Evolutionary conservation across 306 rosid genomes (phyloP).

Genomic region (Cicer judaicum): DNA sequence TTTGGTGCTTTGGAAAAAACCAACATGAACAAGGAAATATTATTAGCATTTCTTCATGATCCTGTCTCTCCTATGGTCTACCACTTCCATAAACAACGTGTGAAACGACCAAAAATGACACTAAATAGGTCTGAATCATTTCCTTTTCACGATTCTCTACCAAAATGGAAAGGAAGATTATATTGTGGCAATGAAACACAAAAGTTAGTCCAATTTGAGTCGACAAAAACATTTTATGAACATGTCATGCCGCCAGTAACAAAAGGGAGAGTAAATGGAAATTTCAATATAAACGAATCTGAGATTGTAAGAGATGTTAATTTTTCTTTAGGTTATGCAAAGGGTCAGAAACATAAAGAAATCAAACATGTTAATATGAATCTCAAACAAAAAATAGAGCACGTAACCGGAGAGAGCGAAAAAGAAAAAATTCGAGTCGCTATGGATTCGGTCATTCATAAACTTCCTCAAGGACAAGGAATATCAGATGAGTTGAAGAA

Average conservation of each 20-base stretch:
- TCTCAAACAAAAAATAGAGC: conserved; percentile 43
- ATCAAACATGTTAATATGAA: conserved; percentile 11
- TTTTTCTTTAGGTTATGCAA: conserved; percentile 22
- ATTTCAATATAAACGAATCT: conserved; percentile 22
- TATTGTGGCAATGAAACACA: conserved; percentile 1
- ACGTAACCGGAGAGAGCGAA: conserved; percentile 28
- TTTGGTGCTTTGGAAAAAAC: conserved; percentile 32
- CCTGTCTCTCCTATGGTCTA: conserved; percentile 58
- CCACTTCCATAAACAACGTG: conserved; percentile 52
- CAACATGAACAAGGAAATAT: conserved; percentile 53
- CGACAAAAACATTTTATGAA: conserved; percentile 6
- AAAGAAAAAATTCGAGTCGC: conserved; percentile 39
- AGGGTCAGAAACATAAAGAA: conserved; percentile 25
- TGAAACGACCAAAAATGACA: conserved; percentile 36
- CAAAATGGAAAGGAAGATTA: neutral
- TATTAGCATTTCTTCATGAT: conserved; percentile 50
- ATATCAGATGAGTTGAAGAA: conserved; percentile 36
- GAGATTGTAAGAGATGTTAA: neutral
- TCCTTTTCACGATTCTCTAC: conserved; percentile 27
- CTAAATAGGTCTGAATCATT: conserved; percentile 54
- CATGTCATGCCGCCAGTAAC: neutral
- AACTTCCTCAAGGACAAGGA: conserved; percentile 46
- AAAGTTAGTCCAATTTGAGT: neutral
- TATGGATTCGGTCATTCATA: conserved; percentile 43
- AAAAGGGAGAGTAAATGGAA: conserved; percentile 23